These are phyloP conservation scores for Papilionanthe hybrid DNA, from an alignment of 116 monocot genomes.

Conservation along the genomic window DNA sequence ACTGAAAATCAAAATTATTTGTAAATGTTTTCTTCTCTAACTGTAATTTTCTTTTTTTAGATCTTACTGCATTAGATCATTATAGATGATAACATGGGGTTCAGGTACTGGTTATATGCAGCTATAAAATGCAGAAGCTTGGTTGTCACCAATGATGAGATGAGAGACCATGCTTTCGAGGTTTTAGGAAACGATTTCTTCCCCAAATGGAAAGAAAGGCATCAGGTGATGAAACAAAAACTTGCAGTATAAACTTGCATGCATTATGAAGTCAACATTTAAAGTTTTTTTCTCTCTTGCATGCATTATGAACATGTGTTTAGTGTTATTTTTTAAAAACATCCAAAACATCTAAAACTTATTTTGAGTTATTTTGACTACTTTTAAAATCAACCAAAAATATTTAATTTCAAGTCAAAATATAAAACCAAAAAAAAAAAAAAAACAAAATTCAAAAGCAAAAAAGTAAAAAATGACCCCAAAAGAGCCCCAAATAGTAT, in stretches of 20 bases:
- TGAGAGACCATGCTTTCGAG: constrained; percentile 82
- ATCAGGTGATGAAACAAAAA: constrained; percentile 46
- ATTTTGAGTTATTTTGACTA: too few relatives aligned
- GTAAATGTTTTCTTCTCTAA: background rate
- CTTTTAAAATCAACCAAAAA: too few relatives aligned
- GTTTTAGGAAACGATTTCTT: constrained; percentile 76
- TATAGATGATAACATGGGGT: constrained; percentile 44
- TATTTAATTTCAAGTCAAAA: too few relatives aligned
- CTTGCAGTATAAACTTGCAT: background rate
- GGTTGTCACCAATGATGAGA: constrained; percentile 86
- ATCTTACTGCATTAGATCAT: constrained; percentile 18
- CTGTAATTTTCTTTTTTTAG: background rate
- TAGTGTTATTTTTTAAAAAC: too few relatives aligned
- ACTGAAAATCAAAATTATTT: background rate
- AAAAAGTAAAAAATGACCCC: too few relatives aligned
- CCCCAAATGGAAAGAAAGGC: constrained; percentile 92
- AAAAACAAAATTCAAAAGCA: too few relatives aligned
- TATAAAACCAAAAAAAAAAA: too few relatives aligned
- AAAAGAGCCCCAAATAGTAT: too few relatives aligned
- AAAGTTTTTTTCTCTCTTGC: background rate
- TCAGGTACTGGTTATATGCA: constrained; percentile 99
- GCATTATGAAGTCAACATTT: background rate
- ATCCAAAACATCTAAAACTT: too few relatives aligned
- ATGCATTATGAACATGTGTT: background rate
- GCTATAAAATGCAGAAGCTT: constrained; percentile 79